Conservation (phyloP, 192 early-diverging fungal species). For the Coemansia biformis region DNA sequence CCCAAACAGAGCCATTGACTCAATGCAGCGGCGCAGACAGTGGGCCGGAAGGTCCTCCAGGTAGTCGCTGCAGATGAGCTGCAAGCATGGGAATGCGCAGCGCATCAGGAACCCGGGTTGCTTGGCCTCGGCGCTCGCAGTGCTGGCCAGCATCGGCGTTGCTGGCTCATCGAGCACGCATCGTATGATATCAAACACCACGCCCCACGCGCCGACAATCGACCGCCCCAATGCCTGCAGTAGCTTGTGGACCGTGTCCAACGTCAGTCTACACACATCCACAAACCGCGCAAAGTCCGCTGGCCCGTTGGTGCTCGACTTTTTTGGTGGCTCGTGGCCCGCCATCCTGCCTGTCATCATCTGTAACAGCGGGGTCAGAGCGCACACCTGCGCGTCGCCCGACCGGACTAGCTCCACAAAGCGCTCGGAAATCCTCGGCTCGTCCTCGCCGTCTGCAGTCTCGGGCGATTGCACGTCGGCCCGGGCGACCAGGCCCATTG, state of each 20-base stretch:
- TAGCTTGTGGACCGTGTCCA: slow-evolving; percentile 87
- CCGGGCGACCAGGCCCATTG: slow-evolving; percentile 60
- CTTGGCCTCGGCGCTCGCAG: slow-evolving; percentile 13
- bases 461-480: no score
- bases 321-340: no score
- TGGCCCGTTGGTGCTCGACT: no score
- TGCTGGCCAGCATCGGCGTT: slow-evolving; percentile 1
- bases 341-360: slow-evolving; percentile 42
- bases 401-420: slow-evolving; percentile 49
- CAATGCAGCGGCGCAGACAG: slow-evolving; percentile 74
- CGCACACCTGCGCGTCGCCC: slow-evolving; percentile 62
- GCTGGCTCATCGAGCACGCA: slow-evolving; percentile 9
- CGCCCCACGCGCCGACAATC: slow-evolving; percentile 71
- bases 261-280: slow-evolving; percentile 73
- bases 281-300: slow-evolving; percentile 55
- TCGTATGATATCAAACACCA: slow-evolving; percentile 86
- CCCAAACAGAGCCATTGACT: slow-evolving; percentile 75
- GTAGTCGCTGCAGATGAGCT: slow-evolving; percentile 95
- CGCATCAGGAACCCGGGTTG: slow-evolving; percentile 56
- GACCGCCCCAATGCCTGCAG: slow-evolving; percentile 90
- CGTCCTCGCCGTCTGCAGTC: neutral
- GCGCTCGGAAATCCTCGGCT: neutral
- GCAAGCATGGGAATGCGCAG: slow-evolving; percentile 84
- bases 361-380: slow-evolving; percentile 58
- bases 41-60: slow-evolving; percentile 69